phyloP scores from a whole-genome alignment of 805 yeast genomes.

The Metschnikowia colocasiae region DNA sequence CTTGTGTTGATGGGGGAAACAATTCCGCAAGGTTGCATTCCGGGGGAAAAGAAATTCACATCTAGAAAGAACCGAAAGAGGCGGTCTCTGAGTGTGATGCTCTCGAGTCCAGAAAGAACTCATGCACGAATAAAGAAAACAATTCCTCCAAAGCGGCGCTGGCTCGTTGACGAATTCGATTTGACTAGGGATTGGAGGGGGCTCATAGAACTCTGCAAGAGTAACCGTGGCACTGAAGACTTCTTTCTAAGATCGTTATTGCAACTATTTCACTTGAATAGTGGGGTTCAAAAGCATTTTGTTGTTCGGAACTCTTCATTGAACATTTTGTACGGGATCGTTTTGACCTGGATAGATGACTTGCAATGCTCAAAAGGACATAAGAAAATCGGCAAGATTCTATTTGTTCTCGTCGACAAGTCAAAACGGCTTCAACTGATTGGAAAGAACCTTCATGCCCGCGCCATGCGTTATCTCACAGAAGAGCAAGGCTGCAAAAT shows the following conservation, averaged over 20 bases:
- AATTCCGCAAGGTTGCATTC: conserved; percentile 51
- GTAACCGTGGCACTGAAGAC: conserved; percentile 27
- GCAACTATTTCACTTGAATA: conserved; percentile 28
- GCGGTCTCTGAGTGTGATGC: conserved; percentile 17
- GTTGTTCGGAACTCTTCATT: conserved; percentile 55
- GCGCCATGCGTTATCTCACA: conserved; percentile 48
- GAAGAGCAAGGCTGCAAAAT: conserved; percentile 40
- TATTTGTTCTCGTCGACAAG: conserved; percentile 49
- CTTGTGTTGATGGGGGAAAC: conserved; percentile 52
- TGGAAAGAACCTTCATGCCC: conserved; percentile 50
- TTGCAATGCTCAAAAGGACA: conserved; percentile 5
- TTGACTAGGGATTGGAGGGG: conserved; percentile 49
- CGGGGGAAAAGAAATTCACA: conserved; percentile 46
- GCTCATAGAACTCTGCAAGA: conserved; percentile 42
- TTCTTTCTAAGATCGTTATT: conserved; percentile 29
- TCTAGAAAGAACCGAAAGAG: conserved; percentile 23
- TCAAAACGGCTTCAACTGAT: conserved; percentile 52
- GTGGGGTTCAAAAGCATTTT: conserved; percentile 43
- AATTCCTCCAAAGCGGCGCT: conserved; percentile 34
- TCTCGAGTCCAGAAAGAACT: conserved; percentile 8
- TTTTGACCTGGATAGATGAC: conserved; percentile 50
- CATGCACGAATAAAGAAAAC: conserved; percentile 8
- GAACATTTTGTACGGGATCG: conserved; percentile 51
- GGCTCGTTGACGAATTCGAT: conserved; percentile 59
- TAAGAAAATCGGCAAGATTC: conserved; percentile 38